phyloP scores from a whole-genome alignment of 1,139 yeast genomes.

The Meyerozyma sp. region DNA sequence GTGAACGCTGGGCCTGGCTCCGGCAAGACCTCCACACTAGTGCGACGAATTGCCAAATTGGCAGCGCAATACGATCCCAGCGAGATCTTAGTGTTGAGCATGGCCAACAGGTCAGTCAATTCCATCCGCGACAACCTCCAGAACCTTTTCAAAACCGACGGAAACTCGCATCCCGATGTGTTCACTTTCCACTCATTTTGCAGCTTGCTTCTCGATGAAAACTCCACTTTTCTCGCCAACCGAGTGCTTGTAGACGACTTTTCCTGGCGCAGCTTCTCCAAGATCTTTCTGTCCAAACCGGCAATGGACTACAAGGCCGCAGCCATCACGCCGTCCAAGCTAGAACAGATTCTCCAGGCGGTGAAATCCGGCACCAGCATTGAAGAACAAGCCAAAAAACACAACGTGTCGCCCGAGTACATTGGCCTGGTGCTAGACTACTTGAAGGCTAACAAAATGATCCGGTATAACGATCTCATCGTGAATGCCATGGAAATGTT shows the following conservation, averaged over 20 bases:
- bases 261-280: slow-evolving; percentile 44
- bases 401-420: slow-evolving; percentile 17
- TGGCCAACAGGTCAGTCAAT: slow-evolving; percentile 67
- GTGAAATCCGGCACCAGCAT: slow-evolving; percentile 27
- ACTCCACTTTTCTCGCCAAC: slow-evolving; percentile 21
- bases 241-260: slow-evolving; percentile 44
- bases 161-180: slow-evolving; percentile 32
- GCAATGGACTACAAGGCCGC: slow-evolving; percentile 18
- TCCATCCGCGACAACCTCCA: slow-evolving; percentile 39
- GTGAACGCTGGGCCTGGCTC: slow-evolving; percentile 72
- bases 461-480: slow-evolving; percentile 33
- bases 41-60: slow-evolving; percentile 47
- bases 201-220: slow-evolving; percentile 39
- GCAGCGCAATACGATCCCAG: slow-evolving; percentile 40
- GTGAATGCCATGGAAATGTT: slow-evolving; percentile 25
- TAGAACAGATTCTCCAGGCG: slow-evolving; percentile 28
- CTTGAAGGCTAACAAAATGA: slow-evolving; percentile 25
- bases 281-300: slow-evolving; percentile 24
- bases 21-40: slow-evolving; percentile 66
- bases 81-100: slow-evolving; percentile 57
- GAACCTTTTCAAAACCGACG: slow-evolving; percentile 24
- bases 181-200: slow-evolving; percentile 66
- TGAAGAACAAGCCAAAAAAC: slow-evolving; percentile 19
- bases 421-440: slow-evolving; percentile 12
- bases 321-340: slow-evolving; percentile 22